These are phyloP conservation scores for Lepidium aucheri DNA, from an alignment of 345 rosid genomes.

Conservation along the genomic window DNA sequence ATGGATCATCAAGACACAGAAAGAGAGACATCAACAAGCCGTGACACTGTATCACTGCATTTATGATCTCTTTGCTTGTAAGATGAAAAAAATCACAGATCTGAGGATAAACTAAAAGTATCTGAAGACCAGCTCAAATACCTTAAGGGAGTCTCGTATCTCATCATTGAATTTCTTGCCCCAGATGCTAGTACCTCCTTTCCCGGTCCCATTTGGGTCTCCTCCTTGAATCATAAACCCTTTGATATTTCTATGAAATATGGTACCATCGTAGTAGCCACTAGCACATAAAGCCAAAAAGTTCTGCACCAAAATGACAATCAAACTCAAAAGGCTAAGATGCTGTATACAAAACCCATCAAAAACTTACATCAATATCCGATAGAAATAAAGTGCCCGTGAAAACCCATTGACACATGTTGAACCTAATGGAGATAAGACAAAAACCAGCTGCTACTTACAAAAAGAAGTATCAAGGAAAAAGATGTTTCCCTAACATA, in stretches of 20 bases:
- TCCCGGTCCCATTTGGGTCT: conserved; percentile 92
- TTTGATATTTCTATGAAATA: conserved; percentile 87
- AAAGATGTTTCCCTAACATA: neutral
- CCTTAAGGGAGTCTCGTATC: conserved; percentile 97
- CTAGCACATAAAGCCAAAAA: conserved; percentile 94
- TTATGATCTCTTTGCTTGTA: neutral
- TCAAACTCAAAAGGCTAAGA: neutral
- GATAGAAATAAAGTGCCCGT: too few relatives aligned
- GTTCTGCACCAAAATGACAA: conserved; percentile 46
- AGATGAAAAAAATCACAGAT: neutral
- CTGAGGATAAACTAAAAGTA: neutral
- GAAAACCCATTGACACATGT: neutral
- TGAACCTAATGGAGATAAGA: neutral
- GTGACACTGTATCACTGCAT: neutral
- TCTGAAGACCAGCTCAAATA: conserved; percentile 1
- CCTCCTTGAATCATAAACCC: conserved; percentile 99
- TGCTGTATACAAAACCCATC: neutral
- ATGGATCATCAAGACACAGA: neutral
- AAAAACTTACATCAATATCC: too few relatives aligned
- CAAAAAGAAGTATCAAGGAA: neutral
- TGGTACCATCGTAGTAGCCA: conserved; percentile 82
- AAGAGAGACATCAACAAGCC: neutral
- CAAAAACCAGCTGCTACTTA: neutral
- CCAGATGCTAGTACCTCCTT: conserved; percentile 98
- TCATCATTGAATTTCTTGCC: conserved; percentile 97